Evolutionary conservation across 129 eudicot species (phyloP).

Genomic region (Calendula officinalis): DNA sequence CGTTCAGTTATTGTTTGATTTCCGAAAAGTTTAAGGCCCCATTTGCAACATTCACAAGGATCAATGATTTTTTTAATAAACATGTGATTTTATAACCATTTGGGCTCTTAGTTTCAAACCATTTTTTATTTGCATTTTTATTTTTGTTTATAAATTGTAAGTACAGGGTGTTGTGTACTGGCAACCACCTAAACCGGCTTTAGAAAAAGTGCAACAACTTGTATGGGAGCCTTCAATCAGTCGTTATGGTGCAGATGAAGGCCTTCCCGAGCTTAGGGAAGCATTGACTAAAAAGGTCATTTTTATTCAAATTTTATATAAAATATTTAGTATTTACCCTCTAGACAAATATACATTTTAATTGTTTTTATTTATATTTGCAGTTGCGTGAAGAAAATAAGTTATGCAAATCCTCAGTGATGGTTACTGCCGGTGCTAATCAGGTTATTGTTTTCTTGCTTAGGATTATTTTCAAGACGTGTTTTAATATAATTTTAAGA

Average conservation of each 20-base stretch:
- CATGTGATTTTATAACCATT: too few relatives aligned
- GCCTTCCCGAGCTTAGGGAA: constrained; percentile 88
- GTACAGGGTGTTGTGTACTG: constrained; percentile 92
- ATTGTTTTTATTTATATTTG: constrained; percentile 3
- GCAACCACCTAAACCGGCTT: constrained; percentile 87
- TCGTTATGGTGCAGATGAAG: constrained; percentile 96
- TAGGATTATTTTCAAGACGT: not conserved
- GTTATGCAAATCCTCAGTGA: constrained; percentile 75
- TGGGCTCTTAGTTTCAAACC: too few relatives aligned
- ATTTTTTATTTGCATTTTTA: too few relatives aligned
- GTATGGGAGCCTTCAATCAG: constrained; percentile 85
- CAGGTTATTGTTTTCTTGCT: constrained; percentile 53
- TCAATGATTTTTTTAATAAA: too few relatives aligned
- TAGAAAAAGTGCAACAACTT: constrained; percentile 69
- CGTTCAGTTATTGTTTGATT: too few relatives aligned
- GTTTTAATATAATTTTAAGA: constrained; percentile 11
- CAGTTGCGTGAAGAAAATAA: constrained; percentile 79
- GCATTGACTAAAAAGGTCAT: constrained; percentile 82
- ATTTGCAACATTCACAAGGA: too few relatives aligned
- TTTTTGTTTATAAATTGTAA: not conserved
- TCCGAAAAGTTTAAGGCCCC: too few relatives aligned
- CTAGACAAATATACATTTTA: constrained; percentile 8
- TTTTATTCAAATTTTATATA: not conserved
- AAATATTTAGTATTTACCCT: not conserved
- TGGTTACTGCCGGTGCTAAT: constrained; percentile 99